Evolutionary conservation across 148 eudicot species (phyloP).

Genomic region (Fagopyrum esculentum): DNA sequence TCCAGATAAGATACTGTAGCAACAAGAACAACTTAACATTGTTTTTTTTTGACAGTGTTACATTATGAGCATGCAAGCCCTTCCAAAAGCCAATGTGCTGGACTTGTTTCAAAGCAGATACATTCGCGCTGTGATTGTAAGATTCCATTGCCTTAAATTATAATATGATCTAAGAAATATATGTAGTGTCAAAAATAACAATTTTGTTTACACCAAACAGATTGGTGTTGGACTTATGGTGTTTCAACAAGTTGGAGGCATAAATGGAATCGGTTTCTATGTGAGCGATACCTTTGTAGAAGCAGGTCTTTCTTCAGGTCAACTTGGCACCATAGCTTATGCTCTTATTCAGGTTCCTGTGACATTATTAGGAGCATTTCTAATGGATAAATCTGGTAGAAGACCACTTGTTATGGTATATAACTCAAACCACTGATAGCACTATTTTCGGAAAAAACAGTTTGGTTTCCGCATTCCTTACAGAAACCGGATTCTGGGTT

Average conservation of each 20-base stretch:
- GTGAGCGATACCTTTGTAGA: conserved; percentile 50
- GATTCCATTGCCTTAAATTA: conserved; percentile 8
- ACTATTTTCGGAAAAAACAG: not conserved
- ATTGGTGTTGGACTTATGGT: conserved; percentile 80
- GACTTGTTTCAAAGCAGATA: conserved; percentile 54
- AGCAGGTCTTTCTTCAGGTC: conserved; percentile 60
- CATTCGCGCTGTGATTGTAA: conserved; percentile 60
- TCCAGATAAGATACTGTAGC: too few relatives aligned
- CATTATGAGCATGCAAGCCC: conserved; percentile 29
- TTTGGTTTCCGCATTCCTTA: too few relatives aligned
- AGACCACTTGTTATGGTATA: conserved; percentile 55
- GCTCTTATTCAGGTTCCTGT: conserved; percentile 56
- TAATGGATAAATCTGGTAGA: conserved; percentile 78
- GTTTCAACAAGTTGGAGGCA: conserved; percentile 75
- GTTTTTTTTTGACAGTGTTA: conserved; percentile 28
- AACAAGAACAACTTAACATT: too few relatives aligned
- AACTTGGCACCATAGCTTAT: conserved; percentile 50
- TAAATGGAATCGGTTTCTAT: conserved; percentile 72
- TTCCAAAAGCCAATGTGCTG: conserved; percentile 42
- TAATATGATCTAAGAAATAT: not conserved
- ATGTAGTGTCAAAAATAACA: too few relatives aligned
- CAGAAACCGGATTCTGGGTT: too few relatives aligned
- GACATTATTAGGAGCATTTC: conserved; percentile 46
- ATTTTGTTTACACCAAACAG: conserved; percentile 19
- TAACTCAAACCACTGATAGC: not conserved